These are phyloP conservation scores for Paraconiothyrium brasiliense DNA, from an alignment of 2,329 filamentous ascomycete species.

Conservation along the genomic window DNA sequence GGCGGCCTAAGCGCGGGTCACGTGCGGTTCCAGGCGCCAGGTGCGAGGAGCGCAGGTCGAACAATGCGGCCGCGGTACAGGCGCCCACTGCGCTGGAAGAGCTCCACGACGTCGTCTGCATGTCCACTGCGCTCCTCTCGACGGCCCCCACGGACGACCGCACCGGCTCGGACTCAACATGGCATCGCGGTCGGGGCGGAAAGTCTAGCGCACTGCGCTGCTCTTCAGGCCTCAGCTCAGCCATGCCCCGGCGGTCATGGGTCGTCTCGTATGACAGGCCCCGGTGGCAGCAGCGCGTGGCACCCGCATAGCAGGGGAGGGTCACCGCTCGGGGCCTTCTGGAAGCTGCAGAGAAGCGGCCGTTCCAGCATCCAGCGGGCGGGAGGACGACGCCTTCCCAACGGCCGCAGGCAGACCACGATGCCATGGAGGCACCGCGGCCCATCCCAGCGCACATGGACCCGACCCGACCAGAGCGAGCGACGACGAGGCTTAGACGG, in stretches of 20 bases:
- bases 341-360: slow-evolving; percentile 15
- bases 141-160: slow-evolving; percentile 7
- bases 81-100: slow-evolving; percentile 4
- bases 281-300: slow-evolving; percentile 17
- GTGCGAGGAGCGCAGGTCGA: not conserved
- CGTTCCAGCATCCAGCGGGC: slow-evolving; percentile 14
- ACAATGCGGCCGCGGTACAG: slow-evolving; percentile 2
- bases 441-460: not conserved
- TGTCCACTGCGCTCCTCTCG: not conserved
- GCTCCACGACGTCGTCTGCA: slow-evolving; percentile 5
- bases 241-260: slow-evolving; percentile 23
- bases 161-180: slow-evolving; percentile 13
- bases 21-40: not conserved
- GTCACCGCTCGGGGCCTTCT: slow-evolving; percentile 4
- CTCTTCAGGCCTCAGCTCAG: slow-evolving; percentile 22
- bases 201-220: slow-evolving; percentile 20
- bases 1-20: not conserved
- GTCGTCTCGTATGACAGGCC: slow-evolving; percentile 20
- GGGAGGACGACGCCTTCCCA: not conserved
- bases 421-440: not conserved
- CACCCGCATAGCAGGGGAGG: slow-evolving; percentile 14
- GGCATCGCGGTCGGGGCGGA: slow-evolving; percentile 21
- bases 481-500: slow-evolving; percentile 34
- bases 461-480: not conserved
- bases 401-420: not conserved